These are phyloP conservation scores for Gossypium trilobum DNA, from an alignment of 441 rosid species.

Conservation along the genomic window DNA sequence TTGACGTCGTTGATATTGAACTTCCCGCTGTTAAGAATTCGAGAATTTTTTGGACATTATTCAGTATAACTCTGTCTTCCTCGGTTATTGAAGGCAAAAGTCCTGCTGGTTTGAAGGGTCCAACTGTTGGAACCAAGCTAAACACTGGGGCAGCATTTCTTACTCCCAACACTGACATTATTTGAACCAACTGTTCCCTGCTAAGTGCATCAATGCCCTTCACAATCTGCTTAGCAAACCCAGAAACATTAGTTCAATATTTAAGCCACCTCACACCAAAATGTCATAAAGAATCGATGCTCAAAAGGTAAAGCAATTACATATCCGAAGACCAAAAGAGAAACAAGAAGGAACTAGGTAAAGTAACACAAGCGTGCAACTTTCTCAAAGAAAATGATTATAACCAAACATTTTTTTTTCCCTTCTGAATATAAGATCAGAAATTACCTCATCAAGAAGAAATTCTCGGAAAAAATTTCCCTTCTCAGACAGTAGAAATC, in stretches of 20 bases:
- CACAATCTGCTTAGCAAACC: slow-evolving; percentile 54
- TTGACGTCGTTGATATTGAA: slow-evolving; percentile 44
- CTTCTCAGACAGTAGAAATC: slow-evolving; percentile 73
- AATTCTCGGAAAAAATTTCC: slow-evolving; percentile 92
- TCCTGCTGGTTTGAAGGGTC: slow-evolving; percentile 65
- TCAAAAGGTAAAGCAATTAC: neutral
- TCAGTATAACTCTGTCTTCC: slow-evolving; percentile 66
- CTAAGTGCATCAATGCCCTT: slow-evolving; percentile 90
- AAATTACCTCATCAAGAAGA: slow-evolving; percentile 83
- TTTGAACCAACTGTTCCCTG: slow-evolving; percentile 76
- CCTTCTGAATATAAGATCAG: neutral
- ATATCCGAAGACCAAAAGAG: neutral
- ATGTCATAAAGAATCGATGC: neutral
- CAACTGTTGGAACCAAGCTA: slow-evolving; percentile 66
- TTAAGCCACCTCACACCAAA: neutral
- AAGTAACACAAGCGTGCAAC: neutral
- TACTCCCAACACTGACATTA: slow-evolving; percentile 59
- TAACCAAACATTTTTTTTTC: neutral
- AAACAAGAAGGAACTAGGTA: neutral
- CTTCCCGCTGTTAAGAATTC: slow-evolving; percentile 74
- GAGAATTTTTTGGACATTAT: slow-evolving; percentile 66
- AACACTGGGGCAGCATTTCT: slow-evolving; percentile 61
- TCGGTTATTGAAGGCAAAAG: slow-evolving; percentile 71
- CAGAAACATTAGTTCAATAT: slow-evolving; percentile 16
- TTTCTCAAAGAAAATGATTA: neutral